A percentile compares a stretch with the other conserved stretches of the same genome.
Evolutionary conservation across 106 monocot genomes (phyloP).

Genomic region (Iris macrosiphon): DNA sequence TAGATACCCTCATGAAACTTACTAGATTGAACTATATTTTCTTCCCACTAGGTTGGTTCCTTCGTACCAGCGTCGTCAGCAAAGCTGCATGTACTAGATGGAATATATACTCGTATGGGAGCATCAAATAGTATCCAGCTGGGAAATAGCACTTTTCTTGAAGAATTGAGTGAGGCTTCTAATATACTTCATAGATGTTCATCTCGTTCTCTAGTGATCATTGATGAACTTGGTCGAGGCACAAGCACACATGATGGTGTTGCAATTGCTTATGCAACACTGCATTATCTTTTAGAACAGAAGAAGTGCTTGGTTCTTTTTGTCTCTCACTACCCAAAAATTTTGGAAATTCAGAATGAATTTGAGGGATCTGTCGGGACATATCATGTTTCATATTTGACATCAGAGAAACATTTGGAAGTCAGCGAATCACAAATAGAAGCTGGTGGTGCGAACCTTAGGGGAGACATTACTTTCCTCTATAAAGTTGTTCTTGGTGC

Average conservation of each 20-base stretch:
- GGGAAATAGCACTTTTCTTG: conserved; percentile 89
- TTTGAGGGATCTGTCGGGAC: conserved; percentile 65
- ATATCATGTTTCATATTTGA: conserved; percentile 86
- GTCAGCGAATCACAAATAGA: conserved; percentile 18
- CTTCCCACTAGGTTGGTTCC: conserved; percentile 85
- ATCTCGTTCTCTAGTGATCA: conserved; percentile 76
- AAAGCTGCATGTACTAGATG: conserved; percentile 73
- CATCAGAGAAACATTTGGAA: conserved; percentile 28
- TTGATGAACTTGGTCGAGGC: conserved; percentile 96
- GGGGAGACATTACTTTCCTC: conserved; percentile 73
- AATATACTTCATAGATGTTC: conserved; percentile 64
- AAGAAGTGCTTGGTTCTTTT: conserved; percentile 83
- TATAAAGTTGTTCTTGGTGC: conserved; percentile 83
- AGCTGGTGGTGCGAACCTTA: conserved; percentile 1
- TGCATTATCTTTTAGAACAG: conserved; percentile 65
- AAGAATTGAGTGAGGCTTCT: conserved; percentile 82
- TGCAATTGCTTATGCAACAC: conserved; percentile 85
- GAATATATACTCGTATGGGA: conserved; percentile 89
- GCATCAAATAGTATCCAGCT: conserved; percentile 85
- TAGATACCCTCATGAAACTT: too few relatives aligned
- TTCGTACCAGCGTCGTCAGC: conserved; percentile 95
- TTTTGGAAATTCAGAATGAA: conserved; percentile 61
- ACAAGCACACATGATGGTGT: conserved; percentile 98
- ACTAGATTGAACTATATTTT: too few relatives aligned
- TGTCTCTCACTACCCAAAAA: conserved; percentile 92